Percentiles rank a stretch among this genome's conserved stretches.
Evolutionary conservation across 805 yeast species (phyloP).

Genomic region (Metschnikowia chrysomelidarum): DNA sequence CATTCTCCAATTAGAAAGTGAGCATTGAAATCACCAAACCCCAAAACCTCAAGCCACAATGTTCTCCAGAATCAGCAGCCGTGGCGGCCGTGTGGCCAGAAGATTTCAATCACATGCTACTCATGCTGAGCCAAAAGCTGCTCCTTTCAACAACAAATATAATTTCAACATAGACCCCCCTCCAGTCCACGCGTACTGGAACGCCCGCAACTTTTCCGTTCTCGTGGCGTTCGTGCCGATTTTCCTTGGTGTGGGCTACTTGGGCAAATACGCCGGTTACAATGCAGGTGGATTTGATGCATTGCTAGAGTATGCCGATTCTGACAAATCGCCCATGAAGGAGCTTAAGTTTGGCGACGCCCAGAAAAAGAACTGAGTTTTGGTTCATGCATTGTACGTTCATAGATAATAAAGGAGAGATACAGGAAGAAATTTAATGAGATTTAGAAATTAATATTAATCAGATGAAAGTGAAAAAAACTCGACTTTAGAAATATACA

Average conservation of each 20-base stretch:
- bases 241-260: slow-evolving; percentile 34
- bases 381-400: slow-evolving; percentile 10
- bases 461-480: too few species aligned
- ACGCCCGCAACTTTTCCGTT: slow-evolving; percentile 34
- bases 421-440: too few species aligned
- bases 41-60: slow-evolving; percentile 17
- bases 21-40: slow-evolving; percentile 10
- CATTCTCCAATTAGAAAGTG: slow-evolving; percentile 16
- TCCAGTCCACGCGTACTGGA: slow-evolving; percentile 47
- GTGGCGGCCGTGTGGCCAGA: slow-evolving; percentile 22
- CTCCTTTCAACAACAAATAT: slow-evolving; percentile 42
- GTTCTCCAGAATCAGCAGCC: slow-evolving; percentile 29
- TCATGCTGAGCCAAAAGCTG: slow-evolving; percentile 18
- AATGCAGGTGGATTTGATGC: slow-evolving; percentile 31
- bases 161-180: slow-evolving; percentile 44
- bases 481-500: not conserved
- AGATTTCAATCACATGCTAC: slow-evolving; percentile 30
- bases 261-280: slow-evolving; percentile 31
- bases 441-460: too few species aligned
- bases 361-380: slow-evolving; percentile 22
- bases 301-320: slow-evolving; percentile 33
- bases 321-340: slow-evolving; percentile 39
- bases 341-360: slow-evolving; percentile 38
- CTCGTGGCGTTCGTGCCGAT: slow-evolving; percentile 39
- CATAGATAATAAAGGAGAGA: too few species aligned